phyloP scores from a whole-genome alignment of 2,329 filamentous ascomycete species.

The Fusarium keratoplasticum region DNA sequence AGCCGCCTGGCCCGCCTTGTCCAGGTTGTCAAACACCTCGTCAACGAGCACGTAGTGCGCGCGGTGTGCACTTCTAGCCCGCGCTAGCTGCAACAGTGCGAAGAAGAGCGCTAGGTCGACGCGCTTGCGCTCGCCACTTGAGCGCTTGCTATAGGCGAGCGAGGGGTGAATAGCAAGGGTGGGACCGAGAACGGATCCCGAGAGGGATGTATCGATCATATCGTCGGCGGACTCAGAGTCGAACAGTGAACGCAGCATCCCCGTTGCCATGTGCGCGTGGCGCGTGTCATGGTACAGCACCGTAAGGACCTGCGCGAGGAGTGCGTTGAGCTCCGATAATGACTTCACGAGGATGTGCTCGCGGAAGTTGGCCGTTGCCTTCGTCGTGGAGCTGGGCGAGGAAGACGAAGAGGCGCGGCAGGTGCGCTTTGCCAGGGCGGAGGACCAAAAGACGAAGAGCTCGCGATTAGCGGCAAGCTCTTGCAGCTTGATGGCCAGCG shows the following conservation, averaged over 20 bases:
- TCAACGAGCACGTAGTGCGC: neutral
- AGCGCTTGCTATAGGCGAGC: constrained; percentile 27
- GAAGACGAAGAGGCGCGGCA: constrained; percentile 18
- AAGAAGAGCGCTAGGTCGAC: constrained; percentile 39
- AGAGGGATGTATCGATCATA: neutral
- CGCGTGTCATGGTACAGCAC: constrained; percentile 31
- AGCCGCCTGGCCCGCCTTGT: neutral
- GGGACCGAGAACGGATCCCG: constrained; percentile 13
- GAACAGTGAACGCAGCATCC: constrained; percentile 33
- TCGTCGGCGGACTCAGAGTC: constrained; percentile 11
- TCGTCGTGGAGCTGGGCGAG: constrained; percentile 4
- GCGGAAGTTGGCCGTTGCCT: constrained; percentile 23
- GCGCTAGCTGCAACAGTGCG: constrained; percentile 28
- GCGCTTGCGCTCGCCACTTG: too few species aligned
- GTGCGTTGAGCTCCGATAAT: constrained; percentile 29
- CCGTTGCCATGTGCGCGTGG: constrained; percentile 25
- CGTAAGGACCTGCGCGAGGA: constrained; percentile 24
- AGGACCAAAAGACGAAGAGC: constrained; percentile 36
- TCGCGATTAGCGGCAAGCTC: constrained; percentile 25
- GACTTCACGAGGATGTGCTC: constrained; percentile 28
- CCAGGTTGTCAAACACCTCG: neutral
- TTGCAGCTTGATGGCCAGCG: neutral
- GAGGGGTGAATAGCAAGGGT: constrained; percentile 22
- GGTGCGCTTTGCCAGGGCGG: constrained; percentile 18
- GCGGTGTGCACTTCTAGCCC: constrained; percentile 10